Conservation (phyloP, 2,329 filamentous ascomycete species). For the Fusarium newnesense region DNA sequence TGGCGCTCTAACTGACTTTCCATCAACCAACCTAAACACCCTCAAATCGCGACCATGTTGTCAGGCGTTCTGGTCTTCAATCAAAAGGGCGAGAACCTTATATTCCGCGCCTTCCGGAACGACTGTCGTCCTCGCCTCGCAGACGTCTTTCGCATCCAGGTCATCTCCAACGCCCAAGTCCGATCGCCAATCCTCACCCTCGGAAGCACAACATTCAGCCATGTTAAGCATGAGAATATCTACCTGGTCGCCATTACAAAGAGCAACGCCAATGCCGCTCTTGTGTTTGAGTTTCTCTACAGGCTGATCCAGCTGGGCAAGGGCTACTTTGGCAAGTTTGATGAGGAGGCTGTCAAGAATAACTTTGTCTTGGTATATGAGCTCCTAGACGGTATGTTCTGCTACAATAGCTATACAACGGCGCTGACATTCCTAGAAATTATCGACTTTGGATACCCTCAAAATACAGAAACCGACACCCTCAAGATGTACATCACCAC, state of each 20-base stretch:
- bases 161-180: slow-evolving; percentile 98
- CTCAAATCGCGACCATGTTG: slow-evolving; percentile 73
- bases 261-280: slow-evolving; percentile 97
- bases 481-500: slow-evolving; percentile 99
- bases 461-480: slow-evolving; percentile 98
- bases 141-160: slow-evolving; percentile 99
- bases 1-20: slow-evolving; percentile 3
- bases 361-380: slow-evolving; percentile 99
- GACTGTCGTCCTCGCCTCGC: slow-evolving; percentile 97
- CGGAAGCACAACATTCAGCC: slow-evolving; percentile 97
- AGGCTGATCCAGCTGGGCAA: slow-evolving; percentile 88
- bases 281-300: slow-evolving; percentile 98
- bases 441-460: slow-evolving; percentile 97
- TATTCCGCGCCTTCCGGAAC: slow-evolving; percentile 98
- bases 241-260: slow-evolving; percentile 98
- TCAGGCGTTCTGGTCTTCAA: slow-evolving; percentile 99
- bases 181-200: slow-evolving; percentile 97
- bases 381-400: slow-evolving; percentile 82
- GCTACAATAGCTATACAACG: too few species aligned
- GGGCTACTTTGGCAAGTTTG: slow-evolving; percentile 98
- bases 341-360: slow-evolving; percentile 99
- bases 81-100: slow-evolving; percentile 99
- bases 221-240: slow-evolving; percentile 99
- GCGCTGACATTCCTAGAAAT: slow-evolving; percentile 72
- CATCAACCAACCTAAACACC: slow-evolving; percentile 13